Percentiles rank a stretch among this genome's conserved stretches.
These are phyloP conservation scores for Juglanconis sp. DNA, from an alignment of 2,329 filamentous ascomycete species.

Conservation along the genomic window DNA sequence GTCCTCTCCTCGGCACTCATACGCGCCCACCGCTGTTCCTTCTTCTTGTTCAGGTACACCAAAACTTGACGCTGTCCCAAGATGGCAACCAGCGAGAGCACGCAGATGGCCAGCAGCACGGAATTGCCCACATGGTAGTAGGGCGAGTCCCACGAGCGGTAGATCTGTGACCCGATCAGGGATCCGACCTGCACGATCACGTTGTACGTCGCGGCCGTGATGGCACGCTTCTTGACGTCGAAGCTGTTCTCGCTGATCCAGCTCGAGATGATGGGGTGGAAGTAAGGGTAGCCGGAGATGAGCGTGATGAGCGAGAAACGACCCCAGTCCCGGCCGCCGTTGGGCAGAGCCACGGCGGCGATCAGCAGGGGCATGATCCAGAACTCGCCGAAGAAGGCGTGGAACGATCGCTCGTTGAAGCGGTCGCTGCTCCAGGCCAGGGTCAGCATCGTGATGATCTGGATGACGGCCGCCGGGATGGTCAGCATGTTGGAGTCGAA, in stretches of 20 bases:
- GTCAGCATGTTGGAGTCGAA: conserved; percentile 62
- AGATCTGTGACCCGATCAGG: conserved; percentile 44
- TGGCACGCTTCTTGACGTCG: conserved; percentile 46
- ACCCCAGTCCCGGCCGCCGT: conserved; percentile 46
- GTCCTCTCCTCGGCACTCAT: conserved; percentile 43
- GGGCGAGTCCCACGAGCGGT: conserved; percentile 49
- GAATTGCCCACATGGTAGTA: conserved; percentile 58
- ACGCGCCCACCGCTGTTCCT: conserved; percentile 41
- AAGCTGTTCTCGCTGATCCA: conserved; percentile 51
- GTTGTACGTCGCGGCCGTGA: conserved; percentile 46
- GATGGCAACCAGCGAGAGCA: conserved; percentile 47
- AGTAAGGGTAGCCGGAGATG: conserved; percentile 54
- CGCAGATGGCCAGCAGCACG: conserved; percentile 51
- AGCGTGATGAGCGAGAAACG: conserved; percentile 50
- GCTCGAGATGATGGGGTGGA: conserved; percentile 51
- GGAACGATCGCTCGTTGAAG: conserved; percentile 52
- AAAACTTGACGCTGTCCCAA: conserved; percentile 45
- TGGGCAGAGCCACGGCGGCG: conserved; percentile 47
- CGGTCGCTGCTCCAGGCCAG: conserved; percentile 53
- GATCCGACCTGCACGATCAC: conserved; percentile 45
- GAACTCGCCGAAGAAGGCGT: conserved; percentile 49
- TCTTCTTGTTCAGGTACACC: conserved; percentile 44
- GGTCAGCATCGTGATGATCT: conserved; percentile 54
- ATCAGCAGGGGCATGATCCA: conserved; percentile 52
- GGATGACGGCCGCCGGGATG: conserved; percentile 54